A percentile compares a stretch with the other conserved stretches of the same genome.
phyloP scores from a whole-genome alignment of 768 basidiomycete species.

The Leccinum uliginosum region DNA sequence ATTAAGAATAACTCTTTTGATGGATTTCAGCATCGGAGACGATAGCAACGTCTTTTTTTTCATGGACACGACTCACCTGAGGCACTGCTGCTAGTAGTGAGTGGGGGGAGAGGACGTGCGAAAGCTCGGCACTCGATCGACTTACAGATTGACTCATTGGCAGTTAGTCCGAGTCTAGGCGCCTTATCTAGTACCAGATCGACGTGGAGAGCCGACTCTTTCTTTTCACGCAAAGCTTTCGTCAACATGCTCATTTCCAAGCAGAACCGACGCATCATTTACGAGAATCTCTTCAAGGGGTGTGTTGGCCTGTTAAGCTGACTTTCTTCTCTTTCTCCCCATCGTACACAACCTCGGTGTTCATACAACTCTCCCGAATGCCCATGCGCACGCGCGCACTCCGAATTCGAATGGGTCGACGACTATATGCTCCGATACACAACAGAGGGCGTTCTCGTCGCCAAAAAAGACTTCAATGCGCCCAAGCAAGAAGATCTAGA shows the following conservation, averaged over 20 bases:
- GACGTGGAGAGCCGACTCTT: no score
- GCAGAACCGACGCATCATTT: slow-evolving; percentile 90
- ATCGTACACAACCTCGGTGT: no score
- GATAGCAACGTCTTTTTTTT: not conserved
- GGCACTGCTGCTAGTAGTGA: not conserved
- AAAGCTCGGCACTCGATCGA: not conserved
- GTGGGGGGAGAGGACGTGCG: not conserved
- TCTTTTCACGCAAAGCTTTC: slow-evolving; percentile 6
- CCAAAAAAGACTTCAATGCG: slow-evolving; percentile 98
- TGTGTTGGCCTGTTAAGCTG: slow-evolving; percentile 32
- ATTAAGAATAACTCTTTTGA: not conserved
- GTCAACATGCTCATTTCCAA: slow-evolving; percentile 94
- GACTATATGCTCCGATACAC: not conserved
- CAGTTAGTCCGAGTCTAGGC: no score
- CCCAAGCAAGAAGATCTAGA: slow-evolving; percentile 92
- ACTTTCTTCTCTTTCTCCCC: no score
- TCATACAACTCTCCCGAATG: no score
- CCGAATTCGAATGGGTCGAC: no score
- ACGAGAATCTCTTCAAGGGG: slow-evolving; percentile 99
- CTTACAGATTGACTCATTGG: no score
- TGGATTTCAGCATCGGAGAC: not conserved
- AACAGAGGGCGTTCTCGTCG: slow-evolving; percentile 95
- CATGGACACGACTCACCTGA: not conserved
- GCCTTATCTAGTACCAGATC: no score
- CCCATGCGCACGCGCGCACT: no score